A percentile compares a stretch with the other conserved stretches of the same genome.
Conservation (phyloP, 257 asterid species). For the Nemophila menziesii region DNA sequence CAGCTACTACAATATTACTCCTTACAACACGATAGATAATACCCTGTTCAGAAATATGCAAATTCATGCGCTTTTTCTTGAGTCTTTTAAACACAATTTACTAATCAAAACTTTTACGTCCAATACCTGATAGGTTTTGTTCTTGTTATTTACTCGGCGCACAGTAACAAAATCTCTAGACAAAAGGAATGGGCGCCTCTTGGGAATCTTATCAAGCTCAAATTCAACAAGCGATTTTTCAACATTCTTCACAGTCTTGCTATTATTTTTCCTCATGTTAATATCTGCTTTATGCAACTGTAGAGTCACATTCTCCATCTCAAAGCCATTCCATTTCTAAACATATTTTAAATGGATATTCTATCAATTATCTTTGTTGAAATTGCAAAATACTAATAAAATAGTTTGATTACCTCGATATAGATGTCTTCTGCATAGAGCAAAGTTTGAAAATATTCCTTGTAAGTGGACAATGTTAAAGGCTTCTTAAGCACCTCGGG, state of each 20-base stretch:
- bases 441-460: no score
- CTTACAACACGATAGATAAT: no score
- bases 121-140: constrained; percentile 13
- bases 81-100: no score
- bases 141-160: constrained; percentile 1
- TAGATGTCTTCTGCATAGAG: no score
- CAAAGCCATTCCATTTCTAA: constrained; percentile 23
- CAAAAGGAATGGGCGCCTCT: constrained; percentile 15
- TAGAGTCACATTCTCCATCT: constrained; percentile 12
- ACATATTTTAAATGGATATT: background rate
- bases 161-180: constrained; percentile 16
- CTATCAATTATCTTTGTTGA: no score
- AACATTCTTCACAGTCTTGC: constrained; percentile 6
- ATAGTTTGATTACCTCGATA: no score
- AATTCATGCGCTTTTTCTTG: background rate
- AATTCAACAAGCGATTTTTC: constrained; percentile 15
- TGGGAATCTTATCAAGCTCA: constrained; percentile 13
- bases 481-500: no score
- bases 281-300: constrained; percentile 16
- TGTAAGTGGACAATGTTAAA: no score
- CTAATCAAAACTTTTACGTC: background rate
- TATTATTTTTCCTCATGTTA: constrained; percentile 2
- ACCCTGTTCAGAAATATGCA: background rate
- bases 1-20: constrained; percentile 4
- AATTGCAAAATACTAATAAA: no score